phyloP scores from a whole-genome alignment of 2,329 filamentous ascomycete species.

The Mycocentrospora acerina region DNA sequence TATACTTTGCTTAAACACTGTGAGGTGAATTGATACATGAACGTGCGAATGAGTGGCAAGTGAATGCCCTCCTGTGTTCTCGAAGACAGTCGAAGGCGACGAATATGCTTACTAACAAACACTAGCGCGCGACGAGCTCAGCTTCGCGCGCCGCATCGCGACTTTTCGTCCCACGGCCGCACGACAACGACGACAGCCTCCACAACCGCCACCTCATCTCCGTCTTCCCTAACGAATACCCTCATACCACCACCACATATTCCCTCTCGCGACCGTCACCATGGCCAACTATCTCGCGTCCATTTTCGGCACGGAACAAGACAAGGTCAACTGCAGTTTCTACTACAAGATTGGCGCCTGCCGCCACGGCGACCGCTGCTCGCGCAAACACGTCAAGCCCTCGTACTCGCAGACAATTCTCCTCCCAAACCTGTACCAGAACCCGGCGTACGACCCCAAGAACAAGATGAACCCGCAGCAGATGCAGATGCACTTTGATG shows the following conservation, averaged over 20 bases:
- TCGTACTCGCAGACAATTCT: conserved; percentile 98
- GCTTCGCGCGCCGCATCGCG: conserved; percentile 18
- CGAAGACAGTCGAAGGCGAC: conserved; percentile 11
- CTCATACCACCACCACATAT: background rate
- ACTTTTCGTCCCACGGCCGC: conserved; percentile 15
- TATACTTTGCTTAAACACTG: too few relatives aligned
- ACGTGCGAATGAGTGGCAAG: too few relatives aligned
- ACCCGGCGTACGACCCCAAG: conserved; percentile 94
- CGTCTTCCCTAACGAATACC: background rate
- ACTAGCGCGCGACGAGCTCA: conserved; percentile 2
- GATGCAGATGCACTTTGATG: conserved; percentile 99
- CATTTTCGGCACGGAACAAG: conserved; percentile 99
- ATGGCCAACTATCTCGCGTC: conserved; percentile 99
- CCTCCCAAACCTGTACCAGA: conserved; percentile 98
- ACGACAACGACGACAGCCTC: conserved; percentile 6
- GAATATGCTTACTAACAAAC: too few relatives aligned
- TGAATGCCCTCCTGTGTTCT: background rate
- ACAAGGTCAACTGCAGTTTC: conserved; percentile 99
- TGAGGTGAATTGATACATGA: too few relatives aligned
- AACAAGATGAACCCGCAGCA: conserved; percentile 95
- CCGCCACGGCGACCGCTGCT: conserved; percentile 97
- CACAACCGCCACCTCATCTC: conserved; percentile 2
- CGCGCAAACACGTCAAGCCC: conserved; percentile 97
- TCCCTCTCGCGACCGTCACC: conserved; percentile 19
- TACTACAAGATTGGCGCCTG: conserved; percentile 99